Percentiles rank a stretch among this genome's conserved stretches.
Evolutionary conservation across 2,329 filamentous ascomycete genomes (phyloP).

Genomic region (Aspergillus versicolor): DNA sequence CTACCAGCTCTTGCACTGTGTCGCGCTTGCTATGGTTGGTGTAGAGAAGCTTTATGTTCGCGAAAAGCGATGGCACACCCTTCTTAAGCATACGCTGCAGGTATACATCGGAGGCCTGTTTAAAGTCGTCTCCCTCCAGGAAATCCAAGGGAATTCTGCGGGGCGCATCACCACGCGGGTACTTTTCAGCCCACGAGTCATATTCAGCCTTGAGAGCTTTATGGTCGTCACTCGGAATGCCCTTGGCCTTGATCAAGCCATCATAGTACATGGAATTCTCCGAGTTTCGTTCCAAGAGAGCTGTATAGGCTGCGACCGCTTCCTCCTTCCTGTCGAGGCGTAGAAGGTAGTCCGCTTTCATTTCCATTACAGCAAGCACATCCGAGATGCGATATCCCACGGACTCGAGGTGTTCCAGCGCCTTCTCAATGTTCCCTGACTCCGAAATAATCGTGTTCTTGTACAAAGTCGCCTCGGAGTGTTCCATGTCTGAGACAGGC

Average conservation of each 20-base stretch:
- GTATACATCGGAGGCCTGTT: slow-evolving; percentile 73
- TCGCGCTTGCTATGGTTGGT: slow-evolving; percentile 72
- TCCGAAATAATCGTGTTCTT: slow-evolving; percentile 95
- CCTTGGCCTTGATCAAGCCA: slow-evolving; percentile 68
- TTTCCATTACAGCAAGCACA: slow-evolving; percentile 79
- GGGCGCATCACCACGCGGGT: slow-evolving; percentile 79
- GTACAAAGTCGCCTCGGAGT: slow-evolving; percentile 91
- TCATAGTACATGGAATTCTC: slow-evolving; percentile 87
- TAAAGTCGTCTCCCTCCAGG: slow-evolving; percentile 77
- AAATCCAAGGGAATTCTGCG: slow-evolving; percentile 88
- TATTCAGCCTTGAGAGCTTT: slow-evolving; percentile 72
- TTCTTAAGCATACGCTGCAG: slow-evolving; percentile 82
- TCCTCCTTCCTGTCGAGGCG: slow-evolving; percentile 75
- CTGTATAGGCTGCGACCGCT: slow-evolving; percentile 76
- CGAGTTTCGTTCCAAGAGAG: slow-evolving; percentile 79
- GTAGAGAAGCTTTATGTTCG: slow-evolving; percentile 94
- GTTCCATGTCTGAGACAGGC: slow-evolving; percentile 77
- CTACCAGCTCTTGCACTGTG: slow-evolving; percentile 71
- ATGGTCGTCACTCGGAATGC: slow-evolving; percentile 60
- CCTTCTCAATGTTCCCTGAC: slow-evolving; percentile 76
- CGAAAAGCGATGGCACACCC: slow-evolving; percentile 93
- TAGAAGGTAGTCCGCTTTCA: slow-evolving; percentile 78
- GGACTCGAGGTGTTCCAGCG: slow-evolving; percentile 80
- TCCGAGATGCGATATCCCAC: slow-evolving; percentile 78
- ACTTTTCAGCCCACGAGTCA: slow-evolving; percentile 76